phyloP scores from a whole-genome alignment of 495 filamentous ascomycete species.

The Neurospora africana region DNA sequence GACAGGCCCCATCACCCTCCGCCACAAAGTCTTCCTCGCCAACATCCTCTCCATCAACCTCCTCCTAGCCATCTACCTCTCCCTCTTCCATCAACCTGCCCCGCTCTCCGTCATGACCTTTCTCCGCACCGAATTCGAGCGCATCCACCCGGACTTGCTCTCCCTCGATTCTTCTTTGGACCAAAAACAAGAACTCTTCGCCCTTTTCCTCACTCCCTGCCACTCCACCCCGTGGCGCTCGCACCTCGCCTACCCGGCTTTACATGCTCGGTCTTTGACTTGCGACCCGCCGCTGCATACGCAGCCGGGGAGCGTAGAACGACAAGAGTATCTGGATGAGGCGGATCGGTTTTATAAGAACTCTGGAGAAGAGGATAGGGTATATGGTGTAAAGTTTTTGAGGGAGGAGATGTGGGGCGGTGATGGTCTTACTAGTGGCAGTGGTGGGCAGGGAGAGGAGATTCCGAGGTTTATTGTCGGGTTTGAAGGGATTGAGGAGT shows the following conservation, averaged over 20 bases:
- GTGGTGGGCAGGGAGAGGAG: constrained; percentile 19
- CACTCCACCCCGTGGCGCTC: constrained; percentile 96
- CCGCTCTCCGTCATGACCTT: constrained; percentile 60
- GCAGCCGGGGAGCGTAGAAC: constrained; percentile 26
- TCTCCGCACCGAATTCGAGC: constrained; percentile 61
- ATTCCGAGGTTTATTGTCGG: constrained; percentile 46
- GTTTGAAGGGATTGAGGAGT: constrained; percentile 40
- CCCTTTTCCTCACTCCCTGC: constrained; percentile 92
- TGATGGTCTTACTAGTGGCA: background rate
- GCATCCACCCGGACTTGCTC: constrained; percentile 8
- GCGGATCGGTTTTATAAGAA: constrained; percentile 74
- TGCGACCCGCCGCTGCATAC: constrained; percentile 82
- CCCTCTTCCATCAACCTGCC: constrained; percentile 68
- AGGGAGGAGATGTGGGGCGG: constrained; percentile 29
- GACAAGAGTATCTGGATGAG: constrained; percentile 74
- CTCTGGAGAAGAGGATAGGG: background rate
- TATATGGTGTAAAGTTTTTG: constrained; percentile 43
- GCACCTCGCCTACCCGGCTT: constrained; percentile 62
- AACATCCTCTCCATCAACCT: constrained; percentile 56
- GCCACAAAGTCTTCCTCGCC: constrained; percentile 43
- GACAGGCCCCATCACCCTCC: constrained; percentile 19
- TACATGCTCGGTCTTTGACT: constrained; percentile 76
- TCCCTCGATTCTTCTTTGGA: constrained; percentile 3
- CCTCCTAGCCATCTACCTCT: constrained; percentile 61
- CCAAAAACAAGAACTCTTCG: constrained; percentile 43